Conservation (phyloP, 2,329 filamentous ascomycete species). For the Phialocephala sp. region DNA sequence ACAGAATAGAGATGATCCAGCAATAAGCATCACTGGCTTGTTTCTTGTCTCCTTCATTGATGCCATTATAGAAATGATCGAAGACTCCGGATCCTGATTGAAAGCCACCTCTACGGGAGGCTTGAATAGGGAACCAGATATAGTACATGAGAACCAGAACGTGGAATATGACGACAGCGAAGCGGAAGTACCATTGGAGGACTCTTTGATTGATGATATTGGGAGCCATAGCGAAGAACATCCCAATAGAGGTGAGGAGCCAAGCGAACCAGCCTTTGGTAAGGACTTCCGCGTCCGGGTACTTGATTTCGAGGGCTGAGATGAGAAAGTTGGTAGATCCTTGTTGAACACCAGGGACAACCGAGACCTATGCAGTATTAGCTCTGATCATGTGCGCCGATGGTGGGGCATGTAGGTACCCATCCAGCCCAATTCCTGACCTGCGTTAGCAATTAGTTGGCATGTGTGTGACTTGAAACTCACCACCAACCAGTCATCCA, state of each 20-base stretch:
- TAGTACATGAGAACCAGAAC: conserved; percentile 45
- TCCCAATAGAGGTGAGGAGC: conserved; percentile 45
- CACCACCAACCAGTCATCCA: conserved; percentile 50
- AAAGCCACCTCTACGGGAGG: conserved; percentile 41
- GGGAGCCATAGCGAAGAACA: conserved; percentile 46
- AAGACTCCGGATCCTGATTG: conserved; percentile 44
- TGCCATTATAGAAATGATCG: conserved; percentile 47
- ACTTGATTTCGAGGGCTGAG: conserved; percentile 47
- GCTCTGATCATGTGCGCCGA: background rate
- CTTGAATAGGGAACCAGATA: conserved; percentile 48
- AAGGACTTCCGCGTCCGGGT: conserved; percentile 44
- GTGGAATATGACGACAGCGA: conserved; percentile 46
- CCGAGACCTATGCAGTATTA: conserved; percentile 31
- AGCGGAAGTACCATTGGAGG: conserved; percentile 47
- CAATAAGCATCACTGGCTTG: conserved; percentile 46
- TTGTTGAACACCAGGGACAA: conserved; percentile 49
- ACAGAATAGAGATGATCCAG: conserved; percentile 46
- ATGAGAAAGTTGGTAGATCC: conserved; percentile 49
- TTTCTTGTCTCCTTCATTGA: conserved; percentile 44
- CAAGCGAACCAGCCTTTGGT: conserved; percentile 47
- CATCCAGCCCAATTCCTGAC: conserved; percentile 43
- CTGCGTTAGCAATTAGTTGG: conserved; percentile 2
- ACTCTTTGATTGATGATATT: conserved; percentile 45
- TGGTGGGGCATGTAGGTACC: conserved; percentile 14
- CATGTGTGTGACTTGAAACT: background rate